Evolutionary conservation across 1,284 basidiomycete genomes (phyloP).

Genomic region (Ustilago loliicola): DNA sequence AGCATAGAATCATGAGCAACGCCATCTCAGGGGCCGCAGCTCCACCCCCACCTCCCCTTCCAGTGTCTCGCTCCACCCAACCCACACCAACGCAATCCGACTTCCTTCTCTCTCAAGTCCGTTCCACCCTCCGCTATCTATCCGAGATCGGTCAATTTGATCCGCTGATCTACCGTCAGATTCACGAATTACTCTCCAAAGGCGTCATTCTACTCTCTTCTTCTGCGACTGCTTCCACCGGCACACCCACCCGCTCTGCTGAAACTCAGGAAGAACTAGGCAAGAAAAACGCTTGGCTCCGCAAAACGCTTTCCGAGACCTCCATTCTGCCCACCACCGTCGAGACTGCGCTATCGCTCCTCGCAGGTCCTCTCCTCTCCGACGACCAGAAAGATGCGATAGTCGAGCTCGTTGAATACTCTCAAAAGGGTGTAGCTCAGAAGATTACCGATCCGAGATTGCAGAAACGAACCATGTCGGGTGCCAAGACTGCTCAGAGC

Average conservation of each 20-base stretch:
- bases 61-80: slow-evolving; percentile 16
- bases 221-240: neutral
- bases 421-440: slow-evolving; percentile 43
- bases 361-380: slow-evolving; percentile 44
- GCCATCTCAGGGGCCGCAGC: neutral
- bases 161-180: slow-evolving; percentile 15
- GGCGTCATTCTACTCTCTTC: neutral
- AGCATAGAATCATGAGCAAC: slow-evolving; percentile 7
- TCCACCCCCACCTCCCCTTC: slow-evolving; percentile 21
- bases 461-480: slow-evolving; percentile 21
- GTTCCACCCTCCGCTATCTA: slow-evolving; percentile 25
- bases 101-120: slow-evolving; percentile 32
- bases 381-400: slow-evolving; percentile 39
- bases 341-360: slow-evolving; percentile 42
- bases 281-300: slow-evolving; percentile 45
- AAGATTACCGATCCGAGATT: slow-evolving; percentile 49
- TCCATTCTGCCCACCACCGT: slow-evolving; percentile 48
- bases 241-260: neutral
- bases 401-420: slow-evolving; percentile 41
- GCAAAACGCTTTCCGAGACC: slow-evolving; percentile 40
- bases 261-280: slow-evolving; percentile 26
- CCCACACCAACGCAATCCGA: slow-evolving; percentile 24
- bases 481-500: slow-evolving; percentile 21
- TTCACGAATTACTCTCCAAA: slow-evolving; percentile 19
- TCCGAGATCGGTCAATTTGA: slow-evolving; percentile 33